Percentiles rank a stretch among this genome's conserved stretches.
These are phyloP conservation scores for Cryomyces minteri DNA, from an alignment of 495 filamentous ascomycete species.

Conservation along the genomic window DNA sequence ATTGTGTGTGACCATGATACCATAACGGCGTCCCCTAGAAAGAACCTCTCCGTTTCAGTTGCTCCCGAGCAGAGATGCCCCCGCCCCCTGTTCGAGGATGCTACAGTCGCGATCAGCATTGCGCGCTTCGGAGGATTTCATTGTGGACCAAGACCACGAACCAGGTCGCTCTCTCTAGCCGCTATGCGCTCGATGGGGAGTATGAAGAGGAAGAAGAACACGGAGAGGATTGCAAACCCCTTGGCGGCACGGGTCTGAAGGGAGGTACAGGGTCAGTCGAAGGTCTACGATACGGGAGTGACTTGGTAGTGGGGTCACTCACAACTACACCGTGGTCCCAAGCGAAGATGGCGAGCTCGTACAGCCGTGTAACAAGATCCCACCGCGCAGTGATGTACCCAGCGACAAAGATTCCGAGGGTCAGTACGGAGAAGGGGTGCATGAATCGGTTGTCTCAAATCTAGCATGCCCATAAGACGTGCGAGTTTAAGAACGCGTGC, in stretches of 20 bases:
- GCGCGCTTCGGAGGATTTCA: background rate
- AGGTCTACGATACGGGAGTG: background rate
- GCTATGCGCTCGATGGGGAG: conserved; percentile 57
- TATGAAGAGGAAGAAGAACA: conserved; percentile 61
- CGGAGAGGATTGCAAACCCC: conserved; percentile 52
- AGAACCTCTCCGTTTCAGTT: conserved; percentile 82
- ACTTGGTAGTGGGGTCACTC: conserved; percentile 18
- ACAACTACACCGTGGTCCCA: conserved; percentile 98
- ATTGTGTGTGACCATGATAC: conserved; percentile 66
- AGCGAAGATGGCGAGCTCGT: conserved; percentile 91
- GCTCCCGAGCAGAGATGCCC: conserved; percentile 88
- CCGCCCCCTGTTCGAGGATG: conserved; percentile 67
- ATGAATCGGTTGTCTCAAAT: conserved; percentile 36
- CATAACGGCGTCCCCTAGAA: conserved; percentile 66
- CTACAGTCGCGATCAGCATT: conserved; percentile 24
- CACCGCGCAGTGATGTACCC: conserved; percentile 98
- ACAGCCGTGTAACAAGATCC: conserved; percentile 88
- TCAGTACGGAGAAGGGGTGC: conserved; percentile 90
- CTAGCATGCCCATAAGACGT: too few species aligned
- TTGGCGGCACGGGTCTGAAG: conserved; percentile 47
- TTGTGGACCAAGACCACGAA: conserved; percentile 19
- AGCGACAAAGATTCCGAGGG: conserved; percentile 93
- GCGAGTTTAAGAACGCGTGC: too few species aligned
- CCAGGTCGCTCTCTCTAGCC: conserved; percentile 43
- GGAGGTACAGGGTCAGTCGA: background rate